phyloP scores from a whole-genome alignment of 441 rosid genomes.

The Cnidoscolus chayamansa region DNA sequence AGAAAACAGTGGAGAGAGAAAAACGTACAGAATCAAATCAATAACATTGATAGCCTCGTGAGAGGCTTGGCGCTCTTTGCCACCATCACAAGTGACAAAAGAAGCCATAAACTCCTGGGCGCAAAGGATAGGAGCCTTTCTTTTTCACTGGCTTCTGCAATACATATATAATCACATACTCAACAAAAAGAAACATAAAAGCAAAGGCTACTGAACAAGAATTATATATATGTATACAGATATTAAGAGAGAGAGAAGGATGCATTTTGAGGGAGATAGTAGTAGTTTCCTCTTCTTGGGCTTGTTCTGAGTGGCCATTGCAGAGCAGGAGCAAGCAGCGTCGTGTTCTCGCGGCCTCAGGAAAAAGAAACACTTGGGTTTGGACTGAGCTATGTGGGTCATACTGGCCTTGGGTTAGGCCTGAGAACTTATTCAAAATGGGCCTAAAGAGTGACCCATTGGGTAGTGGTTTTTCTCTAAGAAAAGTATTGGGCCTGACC shows the following conservation, averaged over 20 bases:
- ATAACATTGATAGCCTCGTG: conserved; percentile 77
- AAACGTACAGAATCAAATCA: conserved; percentile 52
- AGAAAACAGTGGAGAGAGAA: not conserved
- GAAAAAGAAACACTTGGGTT: not conserved
- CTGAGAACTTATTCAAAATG: not conserved
- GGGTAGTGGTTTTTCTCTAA: not conserved
- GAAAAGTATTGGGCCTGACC: not conserved
- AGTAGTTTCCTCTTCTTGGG: conserved; percentile 65
- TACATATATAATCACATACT: not conserved
- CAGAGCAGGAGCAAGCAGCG: not conserved
- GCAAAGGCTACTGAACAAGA: not conserved
- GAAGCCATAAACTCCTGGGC: conserved; percentile 84
- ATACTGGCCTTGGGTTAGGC: not conserved
- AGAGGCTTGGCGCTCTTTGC: conserved; percentile 83
- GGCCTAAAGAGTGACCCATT: not conserved
- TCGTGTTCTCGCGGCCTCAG: not conserved
- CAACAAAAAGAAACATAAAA: not conserved
- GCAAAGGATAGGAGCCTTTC: conserved; percentile 78
- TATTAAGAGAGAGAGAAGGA: not conserved
- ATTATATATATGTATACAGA: not conserved
- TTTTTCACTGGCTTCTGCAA: conserved; percentile 70
- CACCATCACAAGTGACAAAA: conserved; percentile 88
- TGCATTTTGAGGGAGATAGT: conserved; percentile 67
- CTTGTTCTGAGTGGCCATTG: conserved; percentile 51
- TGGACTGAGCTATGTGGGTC: not conserved